A percentile compares a stretch with the other conserved stretches of the same genome.
Conservation (phyloP, 2,329 filamentous ascomycete genomes). For the Hypoxylon sp. region DNA sequence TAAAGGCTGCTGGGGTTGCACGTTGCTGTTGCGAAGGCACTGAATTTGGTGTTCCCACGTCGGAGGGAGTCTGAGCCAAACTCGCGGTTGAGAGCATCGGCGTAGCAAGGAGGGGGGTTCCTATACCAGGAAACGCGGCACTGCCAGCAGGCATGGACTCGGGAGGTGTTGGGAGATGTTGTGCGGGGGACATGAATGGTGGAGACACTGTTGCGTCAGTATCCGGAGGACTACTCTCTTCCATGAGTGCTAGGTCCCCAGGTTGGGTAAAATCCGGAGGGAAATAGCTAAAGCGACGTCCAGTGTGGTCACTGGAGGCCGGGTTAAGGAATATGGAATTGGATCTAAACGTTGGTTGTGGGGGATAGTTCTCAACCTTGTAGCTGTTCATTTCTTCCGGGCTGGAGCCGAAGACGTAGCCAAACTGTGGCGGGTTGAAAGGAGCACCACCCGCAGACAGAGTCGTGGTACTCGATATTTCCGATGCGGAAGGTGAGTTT, state of each 20-base stretch:
- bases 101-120: slow-evolving; percentile 48
- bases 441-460: slow-evolving; percentile 54
- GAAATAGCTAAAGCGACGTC: slow-evolving; percentile 74
- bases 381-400: slow-evolving; percentile 67
- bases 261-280: slow-evolving; percentile 68
- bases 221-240: slow-evolving; percentile 52
- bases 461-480: slow-evolving; percentile 56
- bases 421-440: slow-evolving; percentile 70
- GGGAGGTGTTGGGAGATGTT: slow-evolving; percentile 50
- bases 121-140: slow-evolving; percentile 48
- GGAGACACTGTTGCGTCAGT: slow-evolving; percentile 52
- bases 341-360: slow-evolving; percentile 72
- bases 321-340: slow-evolving; percentile 77
- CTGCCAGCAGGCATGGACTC: slow-evolving; percentile 49
- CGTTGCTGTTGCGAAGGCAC: slow-evolving; percentile 43
- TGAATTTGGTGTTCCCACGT: slow-evolving; percentile 43
- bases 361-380: slow-evolving; percentile 59
- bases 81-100: slow-evolving; percentile 47
- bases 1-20: slow-evolving; percentile 56
- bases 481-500: slow-evolving; percentile 63
- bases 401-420: slow-evolving; percentile 70
- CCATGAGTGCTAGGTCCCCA: slow-evolving; percentile 52
- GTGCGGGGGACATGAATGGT: slow-evolving; percentile 51
- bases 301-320: slow-evolving; percentile 66
- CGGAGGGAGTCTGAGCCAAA: slow-evolving; percentile 47